Conservation (phyloP, 768 basidiomycete species). For the Leccinum arenicola region DNA sequence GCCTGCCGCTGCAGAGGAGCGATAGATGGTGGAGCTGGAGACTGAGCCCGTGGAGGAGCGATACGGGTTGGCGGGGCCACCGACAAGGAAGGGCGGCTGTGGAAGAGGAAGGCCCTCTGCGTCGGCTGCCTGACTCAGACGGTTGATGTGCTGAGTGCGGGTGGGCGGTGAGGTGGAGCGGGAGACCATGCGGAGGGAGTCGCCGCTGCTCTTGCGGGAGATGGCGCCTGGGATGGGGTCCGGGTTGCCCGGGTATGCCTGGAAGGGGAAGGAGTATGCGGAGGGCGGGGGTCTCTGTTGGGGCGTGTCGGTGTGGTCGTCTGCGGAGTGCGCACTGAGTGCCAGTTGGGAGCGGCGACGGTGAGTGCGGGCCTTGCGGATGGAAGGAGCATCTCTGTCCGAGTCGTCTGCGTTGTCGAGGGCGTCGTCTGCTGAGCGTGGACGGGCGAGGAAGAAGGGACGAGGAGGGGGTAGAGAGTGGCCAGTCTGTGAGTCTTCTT, state of each 20-base stretch:
- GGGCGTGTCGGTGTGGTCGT: conserved; percentile 7
- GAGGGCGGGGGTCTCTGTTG: conserved; percentile 37
- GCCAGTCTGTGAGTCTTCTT: conserved; percentile 24
- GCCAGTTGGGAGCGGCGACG: conserved; percentile 29
- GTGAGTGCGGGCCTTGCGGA: conserved; percentile 20
- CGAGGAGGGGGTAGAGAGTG: conserved; percentile 30
- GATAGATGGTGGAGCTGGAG: conserved; percentile 20
- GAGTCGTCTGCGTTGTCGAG: conserved; percentile 30
- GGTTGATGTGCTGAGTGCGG: conserved; percentile 21
- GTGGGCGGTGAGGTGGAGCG: conserved; percentile 23
- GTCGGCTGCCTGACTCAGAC: conserved; percentile 12
- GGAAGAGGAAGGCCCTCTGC: conserved; percentile 36
- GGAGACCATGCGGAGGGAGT: conserved; percentile 32
- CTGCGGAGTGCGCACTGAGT: conserved; percentile 17
- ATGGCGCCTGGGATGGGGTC: conserved; percentile 52
- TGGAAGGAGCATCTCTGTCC: conserved; percentile 21
- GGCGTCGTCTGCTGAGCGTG: conserved; percentile 19
- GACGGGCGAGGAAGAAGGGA: conserved; percentile 35
- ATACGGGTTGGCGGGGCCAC: conserved; percentile 38
- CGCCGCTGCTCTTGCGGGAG: conserved; percentile 43
- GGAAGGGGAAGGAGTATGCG: conserved; percentile 48
- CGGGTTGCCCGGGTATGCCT: conserved; percentile 63
- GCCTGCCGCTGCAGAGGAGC: conserved; percentile 23
- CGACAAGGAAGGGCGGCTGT: conserved; percentile 45
- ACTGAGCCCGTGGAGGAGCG: conserved; percentile 25